Conservation (phyloP, 345 rosid genomes). For the Carallia pectinifolia region DNA sequence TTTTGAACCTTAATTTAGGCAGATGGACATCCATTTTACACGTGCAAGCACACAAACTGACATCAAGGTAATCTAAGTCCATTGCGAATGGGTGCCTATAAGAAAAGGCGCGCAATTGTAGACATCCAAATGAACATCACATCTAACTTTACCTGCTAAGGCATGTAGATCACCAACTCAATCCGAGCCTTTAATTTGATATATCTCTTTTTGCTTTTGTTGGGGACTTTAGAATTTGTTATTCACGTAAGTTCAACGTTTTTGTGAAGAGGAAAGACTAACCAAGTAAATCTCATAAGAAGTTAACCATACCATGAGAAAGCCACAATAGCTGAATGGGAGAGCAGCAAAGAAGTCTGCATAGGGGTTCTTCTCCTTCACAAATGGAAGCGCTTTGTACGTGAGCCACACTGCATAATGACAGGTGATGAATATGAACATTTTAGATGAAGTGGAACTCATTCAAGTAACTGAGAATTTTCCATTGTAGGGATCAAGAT, state of each 20-base stretch:
- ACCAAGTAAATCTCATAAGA: conserved; percentile 1
- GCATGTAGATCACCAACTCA: neutral
- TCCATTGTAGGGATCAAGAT: neutral
- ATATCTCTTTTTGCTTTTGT: too few relatives aligned
- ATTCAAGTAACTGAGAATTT: neutral
- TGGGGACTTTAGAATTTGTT: neutral
- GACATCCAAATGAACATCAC: too few relatives aligned
- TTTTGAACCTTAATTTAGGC: too few relatives aligned
- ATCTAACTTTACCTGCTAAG: neutral
- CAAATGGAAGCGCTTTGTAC: conserved; percentile 71
- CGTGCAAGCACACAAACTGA: too few relatives aligned
- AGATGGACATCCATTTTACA: too few relatives aligned
- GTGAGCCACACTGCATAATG: conserved; percentile 62
- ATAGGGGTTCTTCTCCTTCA: conserved; percentile 55
- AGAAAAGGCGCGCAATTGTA: too few relatives aligned
- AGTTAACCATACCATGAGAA: conserved; percentile 49
- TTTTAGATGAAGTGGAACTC: neutral
- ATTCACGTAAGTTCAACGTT: neutral
- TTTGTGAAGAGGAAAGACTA: neutral
- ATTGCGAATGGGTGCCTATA: too few relatives aligned
- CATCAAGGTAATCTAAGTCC: too few relatives aligned
- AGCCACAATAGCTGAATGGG: conserved; percentile 59
- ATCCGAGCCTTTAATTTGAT: neutral
- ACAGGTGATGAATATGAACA: conserved; percentile 10
- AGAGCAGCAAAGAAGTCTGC: conserved; percentile 47